phyloP scores from a whole-genome alignment of 225 moss, liverwort and hornwort genomes.

The Sphagnum contortum region DNA sequence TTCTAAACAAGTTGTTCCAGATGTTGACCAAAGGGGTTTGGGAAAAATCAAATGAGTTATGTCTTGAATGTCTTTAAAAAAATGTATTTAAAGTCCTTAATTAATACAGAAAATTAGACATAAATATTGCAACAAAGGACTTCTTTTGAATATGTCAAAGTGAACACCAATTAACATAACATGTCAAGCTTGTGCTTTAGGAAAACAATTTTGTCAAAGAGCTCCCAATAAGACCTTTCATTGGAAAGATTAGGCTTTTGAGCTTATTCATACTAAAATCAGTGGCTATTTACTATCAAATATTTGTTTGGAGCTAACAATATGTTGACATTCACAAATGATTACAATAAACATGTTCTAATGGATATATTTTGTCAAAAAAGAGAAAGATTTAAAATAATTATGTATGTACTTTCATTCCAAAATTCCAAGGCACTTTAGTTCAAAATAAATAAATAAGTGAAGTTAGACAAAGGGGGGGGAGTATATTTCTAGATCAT shows the following conservation, averaged over 20 bases:
- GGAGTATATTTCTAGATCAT: background rate
- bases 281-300: background rate
- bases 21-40: background rate
- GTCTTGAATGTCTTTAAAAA: background rate
- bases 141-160: background rate
- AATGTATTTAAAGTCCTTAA: background rate
- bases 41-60: background rate
- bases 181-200: background rate
- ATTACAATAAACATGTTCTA: background rate
- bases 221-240: background rate
- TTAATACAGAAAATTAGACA: background rate
- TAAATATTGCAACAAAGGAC: background rate
- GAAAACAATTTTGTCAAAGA: background rate
- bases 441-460: background rate
- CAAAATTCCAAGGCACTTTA: background rate
- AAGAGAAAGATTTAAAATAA: background rate
- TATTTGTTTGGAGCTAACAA: background rate
- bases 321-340: background rate
- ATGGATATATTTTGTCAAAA: background rate
- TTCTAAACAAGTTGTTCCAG: background rate
- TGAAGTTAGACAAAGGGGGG: background rate
- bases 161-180: background rate
- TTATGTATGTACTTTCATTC: background rate
- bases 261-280: background rate
- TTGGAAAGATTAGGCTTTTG: background rate